Evolutionary conservation across 371 early-diverging fungal genomes (phyloP), one percentile per base, ranked within the genome.

Genomic region (Mortierella sp.): DNA sequence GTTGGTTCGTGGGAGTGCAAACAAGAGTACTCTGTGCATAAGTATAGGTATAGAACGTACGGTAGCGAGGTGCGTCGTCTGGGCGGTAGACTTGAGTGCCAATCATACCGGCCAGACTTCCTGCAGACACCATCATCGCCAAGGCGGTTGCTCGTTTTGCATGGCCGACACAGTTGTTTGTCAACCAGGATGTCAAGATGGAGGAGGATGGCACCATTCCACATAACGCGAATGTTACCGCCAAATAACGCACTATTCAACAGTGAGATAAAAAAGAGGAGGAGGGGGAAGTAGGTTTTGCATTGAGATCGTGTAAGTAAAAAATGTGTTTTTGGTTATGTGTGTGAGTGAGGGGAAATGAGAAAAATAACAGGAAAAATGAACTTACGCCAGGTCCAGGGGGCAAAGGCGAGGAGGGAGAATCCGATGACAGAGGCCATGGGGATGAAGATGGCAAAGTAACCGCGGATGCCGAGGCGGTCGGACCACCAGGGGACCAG

Each of bases 21-120:
- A n/a, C 43, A 27, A 29, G 35, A 51, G 7, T 44, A 1, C 41
- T 14, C 16, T 21, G 24, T 29, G 29, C 21, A 2, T 48, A 21
- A 6, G 24, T 21, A 4, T 21, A 41, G 7, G 41, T 41, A 41
- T 41, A 41, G 63, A n/a, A 49, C 79, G 38, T 84, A 84, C 80
- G 78, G 35, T 80, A 84, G 18, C 84, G 84, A 1, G 95, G 95
- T 6, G 90, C 91, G 72, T 95, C 95, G 29, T 87, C 78, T 12
- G 87, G 84, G 46, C 94, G 91, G 75, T 95, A 95, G 16, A 92
- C 89, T 74, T 93, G 94, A 16, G 93, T 92, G 43, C 93, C 92
- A 72, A 90, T 88, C 75, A 83, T 78, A 14, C 81, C 60, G 12
- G 93, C 93, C 4, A 94, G 78, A 29, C 91, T 91, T 35, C 93